Conservation (phyloP, 202 grass and related monocot species). For the Thinopyrum obtusiflorum region DNA sequence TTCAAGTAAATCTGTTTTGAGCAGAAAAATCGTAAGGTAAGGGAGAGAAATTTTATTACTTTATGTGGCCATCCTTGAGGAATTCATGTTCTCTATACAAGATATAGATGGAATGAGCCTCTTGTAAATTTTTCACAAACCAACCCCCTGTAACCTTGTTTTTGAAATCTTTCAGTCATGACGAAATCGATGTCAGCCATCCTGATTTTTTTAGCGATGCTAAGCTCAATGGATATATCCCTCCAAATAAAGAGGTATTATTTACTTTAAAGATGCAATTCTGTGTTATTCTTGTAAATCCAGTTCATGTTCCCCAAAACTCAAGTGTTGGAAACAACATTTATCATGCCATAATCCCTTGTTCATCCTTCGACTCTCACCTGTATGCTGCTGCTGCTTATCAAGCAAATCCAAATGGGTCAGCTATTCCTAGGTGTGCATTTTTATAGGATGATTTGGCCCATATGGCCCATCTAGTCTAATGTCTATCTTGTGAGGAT, state of each 20-base stretch:
- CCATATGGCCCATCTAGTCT: neutral
- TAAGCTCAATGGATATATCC: conserved; percentile 87
- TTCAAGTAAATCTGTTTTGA: neutral
- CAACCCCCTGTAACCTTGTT: conserved; percentile 8
- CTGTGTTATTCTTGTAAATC: neutral
- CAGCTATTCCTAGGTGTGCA: neutral
- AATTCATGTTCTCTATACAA: conserved; percentile 7
- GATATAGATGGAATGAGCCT: neutral
- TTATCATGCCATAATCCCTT: neutral
- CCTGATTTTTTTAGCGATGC: conserved; percentile 93
- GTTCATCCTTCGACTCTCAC: neutral
- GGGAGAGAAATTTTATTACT: neutral
- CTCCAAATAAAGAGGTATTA: conserved; percentile 84
- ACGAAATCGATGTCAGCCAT: conserved; percentile 95
- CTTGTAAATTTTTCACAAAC: neutral
- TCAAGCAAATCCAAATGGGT: neutral
- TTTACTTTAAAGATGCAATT: conserved; percentile 16
- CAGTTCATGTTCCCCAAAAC: neutral
- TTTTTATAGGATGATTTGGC: conserved; percentile 3
- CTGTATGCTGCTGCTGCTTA: neutral
- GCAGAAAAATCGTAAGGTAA: neutral
- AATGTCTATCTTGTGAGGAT: conserved; percentile 3
- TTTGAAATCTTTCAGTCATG: conserved; percentile 65
- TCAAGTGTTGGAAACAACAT: neutral
- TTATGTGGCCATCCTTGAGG: neutral